Evolutionary conservation across 2,329 filamentous ascomycete genomes (phyloP).

Genomic region (Ceratocystis cubensis): DNA sequence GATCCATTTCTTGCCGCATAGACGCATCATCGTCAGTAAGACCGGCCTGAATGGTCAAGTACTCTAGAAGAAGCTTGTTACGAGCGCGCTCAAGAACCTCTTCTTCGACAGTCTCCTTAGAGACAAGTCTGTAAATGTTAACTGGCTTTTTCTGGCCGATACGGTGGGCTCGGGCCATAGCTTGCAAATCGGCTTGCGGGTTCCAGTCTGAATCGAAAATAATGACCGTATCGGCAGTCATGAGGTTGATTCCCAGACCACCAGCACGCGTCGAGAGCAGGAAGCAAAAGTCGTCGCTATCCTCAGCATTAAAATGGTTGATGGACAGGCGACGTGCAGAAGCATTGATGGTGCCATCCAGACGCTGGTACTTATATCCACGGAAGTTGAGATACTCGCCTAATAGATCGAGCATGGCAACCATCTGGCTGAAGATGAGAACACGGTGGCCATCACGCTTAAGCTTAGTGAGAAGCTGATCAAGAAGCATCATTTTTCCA

Average conservation of each 20-base stretch:
- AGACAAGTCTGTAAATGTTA: conserved; percentile 90
- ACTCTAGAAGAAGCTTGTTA: conserved; percentile 95
- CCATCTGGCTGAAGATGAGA: conserved; percentile 98
- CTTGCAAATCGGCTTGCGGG: conserved; percentile 91
- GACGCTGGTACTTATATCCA: conserved; percentile 87
- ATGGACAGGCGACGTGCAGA: conserved; percentile 83
- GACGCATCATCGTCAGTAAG: conserved; percentile 92
- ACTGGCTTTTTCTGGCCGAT: conserved; percentile 95
- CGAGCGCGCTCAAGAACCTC: conserved; percentile 91
- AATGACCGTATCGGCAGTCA: conserved; percentile 96
- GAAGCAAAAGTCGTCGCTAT: conserved; percentile 92
- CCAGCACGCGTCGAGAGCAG: conserved; percentile 88
- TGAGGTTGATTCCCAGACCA: conserved; percentile 95
- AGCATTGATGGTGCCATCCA: conserved; percentile 89
- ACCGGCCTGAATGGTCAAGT: conserved; percentile 91
- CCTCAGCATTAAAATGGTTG: conserved; percentile 96
- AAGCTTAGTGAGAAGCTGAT: conserved; percentile 86
- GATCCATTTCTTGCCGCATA: conserved; percentile 59
- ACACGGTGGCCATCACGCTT: conserved; percentile 91
- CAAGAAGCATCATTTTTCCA: conserved; percentile 98
- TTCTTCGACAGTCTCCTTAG: conserved; percentile 96
- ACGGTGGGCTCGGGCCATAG: conserved; percentile 95
- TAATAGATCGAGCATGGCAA: conserved; percentile 93
- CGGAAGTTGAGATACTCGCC: conserved; percentile 86
- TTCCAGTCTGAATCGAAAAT: conserved; percentile 99